Conservation (phyloP, 202 grass and related monocot species). For the Setaria viridis region DNA sequence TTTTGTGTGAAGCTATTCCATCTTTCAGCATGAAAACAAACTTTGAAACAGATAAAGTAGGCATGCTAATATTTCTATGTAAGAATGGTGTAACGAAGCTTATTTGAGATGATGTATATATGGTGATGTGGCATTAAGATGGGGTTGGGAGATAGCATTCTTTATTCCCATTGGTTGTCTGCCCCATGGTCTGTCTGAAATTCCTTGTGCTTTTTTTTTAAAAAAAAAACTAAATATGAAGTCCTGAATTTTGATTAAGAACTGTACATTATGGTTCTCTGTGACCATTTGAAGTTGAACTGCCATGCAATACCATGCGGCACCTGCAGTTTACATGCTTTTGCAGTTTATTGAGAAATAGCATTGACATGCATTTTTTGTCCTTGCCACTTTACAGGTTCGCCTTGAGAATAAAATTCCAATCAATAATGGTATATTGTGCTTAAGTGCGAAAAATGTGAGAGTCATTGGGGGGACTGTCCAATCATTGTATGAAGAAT, state of each 20-base stretch:
- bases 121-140: constrained; percentile 13
- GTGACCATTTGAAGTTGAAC: not conserved
- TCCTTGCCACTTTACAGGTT: constrained; percentile 48
- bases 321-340: not conserved
- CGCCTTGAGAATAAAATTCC: constrained; percentile 74
- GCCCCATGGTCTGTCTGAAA: not conserved
- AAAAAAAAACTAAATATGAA: not conserved
- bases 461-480: constrained; percentile 72
- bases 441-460: constrained; percentile 67
- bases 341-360: constrained; percentile 16
- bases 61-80: not conserved
- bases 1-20: constrained; percentile 5
- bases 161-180: constrained; percentile 17
- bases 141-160: not conserved
- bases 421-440: constrained; percentile 79
- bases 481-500: constrained; percentile 83
- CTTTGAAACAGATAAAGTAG: not conserved
- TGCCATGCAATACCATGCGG: not conserved
- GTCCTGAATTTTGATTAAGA: not conserved
- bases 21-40: not conserved
- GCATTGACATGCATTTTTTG: not conserved
- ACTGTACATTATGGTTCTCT: not conserved
- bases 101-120: constrained; percentile 7
- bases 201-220: not conserved
- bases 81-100: not conserved